Conservation (phyloP, 2,329 filamentous ascomycete species). For the Simplicillium aogashimaense region DNA sequence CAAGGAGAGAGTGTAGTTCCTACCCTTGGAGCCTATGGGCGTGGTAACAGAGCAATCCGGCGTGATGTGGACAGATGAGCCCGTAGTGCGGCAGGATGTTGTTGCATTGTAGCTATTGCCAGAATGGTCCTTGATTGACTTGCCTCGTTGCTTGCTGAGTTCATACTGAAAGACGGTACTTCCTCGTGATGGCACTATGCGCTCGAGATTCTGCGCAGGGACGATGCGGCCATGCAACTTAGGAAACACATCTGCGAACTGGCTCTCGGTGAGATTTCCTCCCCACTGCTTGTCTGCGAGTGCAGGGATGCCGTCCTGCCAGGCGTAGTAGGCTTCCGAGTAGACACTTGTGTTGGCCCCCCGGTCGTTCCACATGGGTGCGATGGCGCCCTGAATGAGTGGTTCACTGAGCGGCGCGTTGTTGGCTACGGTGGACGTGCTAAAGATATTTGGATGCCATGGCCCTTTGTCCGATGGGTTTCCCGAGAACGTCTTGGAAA, state of each 20-base stretch:
- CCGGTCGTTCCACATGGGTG: conserved; percentile 15
- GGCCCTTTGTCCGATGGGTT: conserved; percentile 5
- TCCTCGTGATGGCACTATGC: conserved; percentile 7
- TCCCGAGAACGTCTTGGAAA: conserved; percentile 23
- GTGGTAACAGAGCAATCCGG: conserved; percentile 31
- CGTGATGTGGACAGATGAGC: conserved; percentile 19
- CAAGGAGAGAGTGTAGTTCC: conserved; percentile 43
- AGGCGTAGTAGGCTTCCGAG: conserved; percentile 14
- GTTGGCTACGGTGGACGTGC: conserved; percentile 7
- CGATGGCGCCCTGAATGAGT: conserved; percentile 10
- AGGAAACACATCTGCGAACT: conserved; percentile 7
- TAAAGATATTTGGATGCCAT: conserved; percentile 13
- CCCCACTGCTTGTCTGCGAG: conserved; percentile 17
- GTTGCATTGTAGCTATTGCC: conserved; percentile 14
- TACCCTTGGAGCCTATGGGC: conserved; percentile 40
- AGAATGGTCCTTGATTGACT: conserved; percentile 2
- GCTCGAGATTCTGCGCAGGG: conserved; percentile 12
- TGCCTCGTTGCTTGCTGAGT: background rate
- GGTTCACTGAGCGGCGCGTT: conserved; percentile 10
- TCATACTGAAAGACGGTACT: conserved; percentile 8
- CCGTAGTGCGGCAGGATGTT: conserved; percentile 22
- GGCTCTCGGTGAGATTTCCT: conserved; percentile 6
- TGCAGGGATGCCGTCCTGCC: conserved; percentile 12
- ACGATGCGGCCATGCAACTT: conserved; percentile 5
- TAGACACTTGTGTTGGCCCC: conserved; percentile 12